Percentiles rank a stretch among this genome's conserved stretches.
These are phyloP conservation scores for Zygoascus sp. DNA, from an alignment of 1,139 yeast species.

Conservation along the genomic window DNA sequence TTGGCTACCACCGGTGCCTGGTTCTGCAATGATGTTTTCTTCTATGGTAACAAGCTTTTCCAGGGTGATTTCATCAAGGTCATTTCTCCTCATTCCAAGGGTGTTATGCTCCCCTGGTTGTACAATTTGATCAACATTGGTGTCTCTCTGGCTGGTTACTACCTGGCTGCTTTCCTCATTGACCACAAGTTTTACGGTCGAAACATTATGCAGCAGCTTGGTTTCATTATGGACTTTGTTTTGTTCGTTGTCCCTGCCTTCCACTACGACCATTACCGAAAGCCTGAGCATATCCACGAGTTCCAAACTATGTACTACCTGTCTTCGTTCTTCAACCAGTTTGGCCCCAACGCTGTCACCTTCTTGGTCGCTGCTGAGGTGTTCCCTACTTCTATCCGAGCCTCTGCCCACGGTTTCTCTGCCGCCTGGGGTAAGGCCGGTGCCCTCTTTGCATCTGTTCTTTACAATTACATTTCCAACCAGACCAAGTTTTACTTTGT, in stretches of 20 bases:
- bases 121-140: constrained; percentile 64
- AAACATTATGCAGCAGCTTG: constrained; percentile 55
- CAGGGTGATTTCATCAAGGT: constrained; percentile 61
- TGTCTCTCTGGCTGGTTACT: constrained; percentile 65
- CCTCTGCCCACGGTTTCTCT: constrained; percentile 96
- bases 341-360: constrained; percentile 91
- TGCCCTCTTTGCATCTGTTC: constrained; percentile 90
- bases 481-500: constrained; percentile 37
- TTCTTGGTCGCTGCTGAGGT: constrained; percentile 95
- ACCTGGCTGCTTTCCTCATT: constrained; percentile 54
- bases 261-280: constrained; percentile 48
- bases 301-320: constrained; percentile 61
- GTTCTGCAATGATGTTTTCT: constrained; percentile 95
- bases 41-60: constrained; percentile 77
- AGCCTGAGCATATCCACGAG: constrained; percentile 45
- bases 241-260: constrained; percentile 61
- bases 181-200: constrained; percentile 54
- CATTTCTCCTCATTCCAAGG: constrained; percentile 63
- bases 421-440: constrained; percentile 97
- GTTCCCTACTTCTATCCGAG: constrained; percentile 96
- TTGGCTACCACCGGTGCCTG: constrained; percentile 95
- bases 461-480: constrained; percentile 35
- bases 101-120: constrained; percentile 75
- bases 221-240: constrained; percentile 54
- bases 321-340: constrained; percentile 64